Conservation (phyloP, 495 filamentous ascomycete genomes). For the Aspergillus affinis region DNA sequence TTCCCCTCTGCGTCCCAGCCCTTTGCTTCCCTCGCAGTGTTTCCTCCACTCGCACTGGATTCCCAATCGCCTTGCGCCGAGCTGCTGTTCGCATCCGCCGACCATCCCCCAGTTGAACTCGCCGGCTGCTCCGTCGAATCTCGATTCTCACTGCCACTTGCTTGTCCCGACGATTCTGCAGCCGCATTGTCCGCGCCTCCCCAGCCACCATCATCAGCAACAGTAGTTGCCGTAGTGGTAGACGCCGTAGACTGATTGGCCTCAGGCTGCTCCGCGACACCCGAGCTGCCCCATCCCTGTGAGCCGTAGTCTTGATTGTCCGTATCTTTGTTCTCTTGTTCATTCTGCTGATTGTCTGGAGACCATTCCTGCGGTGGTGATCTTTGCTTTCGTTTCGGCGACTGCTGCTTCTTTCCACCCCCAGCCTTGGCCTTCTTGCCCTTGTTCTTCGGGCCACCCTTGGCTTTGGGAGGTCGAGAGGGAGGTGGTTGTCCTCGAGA, state of each 20-base stretch:
- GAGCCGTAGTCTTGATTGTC: not conserved
- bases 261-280: not conserved
- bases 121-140: not conserved
- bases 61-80: not conserved
- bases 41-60: too few species aligned
- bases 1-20: not conserved
- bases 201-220: too few species aligned
- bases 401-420: not conserved
- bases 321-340: not conserved
- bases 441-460: not conserved
- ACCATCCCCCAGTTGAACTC: not conserved
- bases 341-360: not conserved
- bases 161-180: not conserved
- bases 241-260: not conserved
- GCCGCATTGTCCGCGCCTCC: not conserved
- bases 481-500: not conserved
- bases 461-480: not conserved
- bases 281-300: not conserved
- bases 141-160: not conserved
- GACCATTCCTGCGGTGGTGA: not conserved
- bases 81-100: not conserved
- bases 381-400: not conserved
- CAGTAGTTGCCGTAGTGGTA: not conserved
- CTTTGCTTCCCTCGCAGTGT: too few species aligned
- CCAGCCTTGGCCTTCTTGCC: not conserved